Percentiles rank a stretch among this genome's conserved stretches.
Evolutionary conservation across 2,329 filamentous ascomycete species (phyloP).

Genomic region (Pseudocercospora vitis): DNA sequence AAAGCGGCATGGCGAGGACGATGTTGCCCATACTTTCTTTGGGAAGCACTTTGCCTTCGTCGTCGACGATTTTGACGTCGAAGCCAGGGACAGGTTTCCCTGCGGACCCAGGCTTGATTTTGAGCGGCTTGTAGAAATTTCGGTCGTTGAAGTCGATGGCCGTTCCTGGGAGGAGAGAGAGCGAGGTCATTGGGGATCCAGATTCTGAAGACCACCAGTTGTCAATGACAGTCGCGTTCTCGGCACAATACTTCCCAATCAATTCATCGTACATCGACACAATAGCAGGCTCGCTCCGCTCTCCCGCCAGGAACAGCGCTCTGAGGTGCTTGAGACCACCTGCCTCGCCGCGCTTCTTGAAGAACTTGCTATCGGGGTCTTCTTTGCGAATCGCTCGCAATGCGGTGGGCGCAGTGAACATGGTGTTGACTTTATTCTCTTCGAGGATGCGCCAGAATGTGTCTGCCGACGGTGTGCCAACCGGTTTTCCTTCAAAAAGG

Average conservation of each 20-base stretch:
- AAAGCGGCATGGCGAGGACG: slow-evolving; percentile 77
- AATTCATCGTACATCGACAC: slow-evolving; percentile 77
- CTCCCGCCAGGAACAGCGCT: slow-evolving; percentile 81
- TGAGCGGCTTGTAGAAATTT: slow-evolving; percentile 50
- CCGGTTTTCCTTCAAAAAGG: slow-evolving; percentile 89
- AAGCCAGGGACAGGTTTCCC: slow-evolving; percentile 92
- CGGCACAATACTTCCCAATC: slow-evolving; percentile 64
- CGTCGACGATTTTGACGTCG: slow-evolving; percentile 80
- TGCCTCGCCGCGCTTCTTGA: slow-evolving; percentile 63
- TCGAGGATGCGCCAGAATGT: slow-evolving; percentile 85
- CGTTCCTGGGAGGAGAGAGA: slow-evolving; percentile 63
- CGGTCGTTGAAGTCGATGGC: slow-evolving; percentile 55
- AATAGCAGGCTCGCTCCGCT: slow-evolving; percentile 84
- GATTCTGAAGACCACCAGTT: slow-evolving; percentile 76
- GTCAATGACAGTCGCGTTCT: slow-evolving; percentile 63
- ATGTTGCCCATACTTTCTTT: slow-evolving; percentile 85
- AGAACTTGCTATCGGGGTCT: slow-evolving; percentile 70
- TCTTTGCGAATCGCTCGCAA: slow-evolving; percentile 83
- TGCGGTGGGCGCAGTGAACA: slow-evolving; percentile 86
- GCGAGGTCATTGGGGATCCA: slow-evolving; percentile 66
- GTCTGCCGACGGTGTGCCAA: slow-evolving; percentile 83
- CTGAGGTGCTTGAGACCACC: slow-evolving; percentile 71
- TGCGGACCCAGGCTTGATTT: slow-evolving; percentile 79
- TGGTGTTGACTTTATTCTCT: slow-evolving; percentile 77
- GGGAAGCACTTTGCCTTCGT: slow-evolving; percentile 70